These are phyloP conservation scores for Trichophyton schoenleinii DNA, from an alignment of 2,329 filamentous ascomycete genomes.

Conservation along the genomic window DNA sequence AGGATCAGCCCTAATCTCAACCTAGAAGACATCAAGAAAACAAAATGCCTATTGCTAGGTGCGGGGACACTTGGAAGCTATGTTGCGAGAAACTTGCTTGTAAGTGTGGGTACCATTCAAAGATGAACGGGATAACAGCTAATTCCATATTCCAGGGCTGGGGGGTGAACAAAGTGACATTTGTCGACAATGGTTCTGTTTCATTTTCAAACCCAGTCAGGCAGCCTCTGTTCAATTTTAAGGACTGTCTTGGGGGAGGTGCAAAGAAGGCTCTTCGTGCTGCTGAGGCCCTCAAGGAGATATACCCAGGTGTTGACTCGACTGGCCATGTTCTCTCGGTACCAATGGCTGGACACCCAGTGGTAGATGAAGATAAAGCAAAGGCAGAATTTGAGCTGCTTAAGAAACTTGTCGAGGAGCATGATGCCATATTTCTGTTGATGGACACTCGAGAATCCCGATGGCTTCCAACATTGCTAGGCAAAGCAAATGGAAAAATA, in stretches of 20 bases:
- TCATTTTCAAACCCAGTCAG: slow-evolving; percentile 95
- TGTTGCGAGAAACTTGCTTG: slow-evolving; percentile 76
- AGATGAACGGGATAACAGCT: neutral
- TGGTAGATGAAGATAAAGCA: slow-evolving; percentile 57
- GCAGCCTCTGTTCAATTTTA: slow-evolving; percentile 81
- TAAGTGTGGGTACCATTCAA: slow-evolving; percentile 16
- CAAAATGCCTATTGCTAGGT: slow-evolving; percentile 79
- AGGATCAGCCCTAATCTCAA: slow-evolving; percentile 79
- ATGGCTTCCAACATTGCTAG: slow-evolving; percentile 94
- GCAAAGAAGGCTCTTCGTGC: slow-evolving; percentile 71
- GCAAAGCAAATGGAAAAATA: slow-evolving; percentile 81
- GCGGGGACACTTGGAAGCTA: slow-evolving; percentile 91
- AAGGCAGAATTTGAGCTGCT: slow-evolving; percentile 64
- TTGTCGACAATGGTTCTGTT: slow-evolving; percentile 84
- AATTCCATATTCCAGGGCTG: slow-evolving; percentile 46
- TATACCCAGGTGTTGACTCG: slow-evolving; percentile 81
- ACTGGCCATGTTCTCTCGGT: slow-evolving; percentile 71
- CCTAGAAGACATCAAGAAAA: slow-evolving; percentile 76
- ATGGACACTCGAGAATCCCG: slow-evolving; percentile 93
- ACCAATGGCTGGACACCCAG: slow-evolving; percentile 89
- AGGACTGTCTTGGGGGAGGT: slow-evolving; percentile 77
- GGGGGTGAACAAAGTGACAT: slow-evolving; percentile 90
- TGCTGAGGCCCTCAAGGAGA: slow-evolving; percentile 65
- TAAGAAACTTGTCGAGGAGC: slow-evolving; percentile 60
- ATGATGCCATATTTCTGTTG: slow-evolving; percentile 89